Evolutionary conservation across 2,329 filamentous ascomycete genomes (phyloP), one percentile per base, ranked within the genome.

Genomic region (Rhytidhysteron rufulum): DNA sequence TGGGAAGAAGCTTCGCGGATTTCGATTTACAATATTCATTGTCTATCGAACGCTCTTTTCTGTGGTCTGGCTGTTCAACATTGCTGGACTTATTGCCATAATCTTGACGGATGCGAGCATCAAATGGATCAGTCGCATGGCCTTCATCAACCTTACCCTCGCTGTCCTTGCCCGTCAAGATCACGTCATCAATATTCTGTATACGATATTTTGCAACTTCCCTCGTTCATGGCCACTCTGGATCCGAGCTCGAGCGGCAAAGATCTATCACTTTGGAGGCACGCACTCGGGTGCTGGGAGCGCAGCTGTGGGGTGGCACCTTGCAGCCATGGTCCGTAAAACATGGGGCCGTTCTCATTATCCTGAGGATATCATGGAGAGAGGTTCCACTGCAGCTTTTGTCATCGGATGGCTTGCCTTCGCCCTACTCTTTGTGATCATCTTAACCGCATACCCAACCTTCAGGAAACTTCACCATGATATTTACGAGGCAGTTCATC

Each of bases 281-380:
- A 29, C 52, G 18, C 50, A 53, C 40, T 43, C 39, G 19, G 45
- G 50, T 24, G 38, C 34, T 13, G 49, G 41, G 16, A 39, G 48
- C 13, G 41, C 42, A 16, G 49, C 40, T 3, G 40, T 37, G 7
- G 30, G 39, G 10, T 72, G 69, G 69, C 69, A 66, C 49, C 50
- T 66, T 19, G 44, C 63, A 29, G 62, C 69, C 38, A 53, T 57
- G 6, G 49, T 54, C 6, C 41, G 63, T 18, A 34, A 62, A n/a
- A 42, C 50, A 16, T 32, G 17, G 7, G 8, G 25, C 25, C 25
- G 25, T n/a, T n/a, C n/a, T n/a, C n/a, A n/a, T n/a, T n/a, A n/a
- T n/a, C n/a, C n/a, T n/a, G 24, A 27, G 24, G 7, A 8, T 13
- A 8, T 7, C 24, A 8, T 27, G 24, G 24, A 27, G 7, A n/a